A percentile compares a stretch with the other conserved stretches of the same genome.
phyloP scores from a whole-genome alignment of 345 rosid genomes.

The Cardamine resedifolia region DNA sequence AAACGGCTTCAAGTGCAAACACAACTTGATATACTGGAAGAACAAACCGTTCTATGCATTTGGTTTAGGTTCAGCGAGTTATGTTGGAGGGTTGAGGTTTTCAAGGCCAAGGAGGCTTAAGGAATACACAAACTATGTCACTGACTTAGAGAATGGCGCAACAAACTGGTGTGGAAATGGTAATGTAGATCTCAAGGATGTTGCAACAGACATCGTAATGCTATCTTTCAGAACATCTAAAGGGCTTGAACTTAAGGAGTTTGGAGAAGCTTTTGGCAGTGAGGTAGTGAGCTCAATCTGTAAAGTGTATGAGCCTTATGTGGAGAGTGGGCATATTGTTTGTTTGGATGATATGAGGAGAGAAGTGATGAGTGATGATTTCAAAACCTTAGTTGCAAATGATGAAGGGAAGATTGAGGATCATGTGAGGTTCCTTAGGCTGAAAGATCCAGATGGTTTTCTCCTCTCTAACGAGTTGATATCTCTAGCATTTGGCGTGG shows the following conservation, averaged over 20 bases:
- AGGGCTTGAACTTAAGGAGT: conserved; percentile 69
- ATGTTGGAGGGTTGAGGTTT: conserved; percentile 70
- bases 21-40: conserved; percentile 86
- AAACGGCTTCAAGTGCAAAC: conserved; percentile 73
- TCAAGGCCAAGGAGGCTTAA: conserved; percentile 86
- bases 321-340: conserved; percentile 71
- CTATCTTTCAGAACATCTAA: conserved; percentile 81
- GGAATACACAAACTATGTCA: conserved; percentile 61
- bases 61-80: conserved; percentile 96
- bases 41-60: conserved; percentile 78
- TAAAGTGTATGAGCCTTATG: conserved; percentile 55
- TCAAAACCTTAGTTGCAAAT: conserved; percentile 35
- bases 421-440: conserved; percentile 56
- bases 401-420: conserved; percentile 39
- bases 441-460: conserved; percentile 90
- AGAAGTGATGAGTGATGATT: conserved; percentile 45
- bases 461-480: conserved; percentile 83
- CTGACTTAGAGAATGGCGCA: conserved; percentile 56
- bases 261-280: conserved; percentile 59
- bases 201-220: conserved; percentile 83
- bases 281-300: conserved; percentile 55
- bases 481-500: conserved; percentile 61
- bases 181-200: conserved; percentile 53
- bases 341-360: conserved; percentile 63
- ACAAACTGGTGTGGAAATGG: conserved; percentile 40